A percentile compares a stretch with the other conserved stretches of the same genome.
Evolutionary conservation across 306 rosid genomes (phyloP).

Genomic region (Cucumis hystrix): DNA sequence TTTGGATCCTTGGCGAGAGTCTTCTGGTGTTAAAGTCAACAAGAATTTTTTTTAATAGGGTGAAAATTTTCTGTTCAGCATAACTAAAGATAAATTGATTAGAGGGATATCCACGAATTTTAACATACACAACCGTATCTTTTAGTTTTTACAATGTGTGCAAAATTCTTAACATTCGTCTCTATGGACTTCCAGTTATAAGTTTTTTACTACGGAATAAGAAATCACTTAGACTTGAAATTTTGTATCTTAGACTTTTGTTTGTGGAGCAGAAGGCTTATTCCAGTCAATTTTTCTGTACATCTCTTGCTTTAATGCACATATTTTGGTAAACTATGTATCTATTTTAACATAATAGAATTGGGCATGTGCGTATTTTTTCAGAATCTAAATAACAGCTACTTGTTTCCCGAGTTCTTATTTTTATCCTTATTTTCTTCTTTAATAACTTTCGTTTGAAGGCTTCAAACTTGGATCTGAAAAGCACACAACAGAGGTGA

Average conservation of each 20-base stretch:
- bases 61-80: neutral
- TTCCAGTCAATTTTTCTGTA: neutral
- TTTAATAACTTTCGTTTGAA: constrained; percentile 9
- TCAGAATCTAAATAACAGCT: neutral
- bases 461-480: constrained; percentile 96
- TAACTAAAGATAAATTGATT: neutral
- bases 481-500: constrained; percentile 67
- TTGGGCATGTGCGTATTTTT: neutral
- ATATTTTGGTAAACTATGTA: neutral
- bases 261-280: neutral
- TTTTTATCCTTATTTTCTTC: neutral
- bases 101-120: neutral
- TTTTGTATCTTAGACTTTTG: neutral
- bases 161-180: neutral
- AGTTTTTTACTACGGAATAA: neutral
- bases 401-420: neutral
- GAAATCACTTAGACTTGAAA: neutral
- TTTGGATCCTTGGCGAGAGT: neutral
- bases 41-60: neutral
- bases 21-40: neutral
- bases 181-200: neutral
- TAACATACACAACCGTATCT: neutral
- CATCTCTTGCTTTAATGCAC: neutral
- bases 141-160: neutral
- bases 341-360: neutral